A percentile compares a stretch with the other conserved stretches of the same genome.
Evolutionary conservation across 2,329 filamentous ascomycete species (phyloP).

Genomic region (Sclerotinia trifoliorum): DNA sequence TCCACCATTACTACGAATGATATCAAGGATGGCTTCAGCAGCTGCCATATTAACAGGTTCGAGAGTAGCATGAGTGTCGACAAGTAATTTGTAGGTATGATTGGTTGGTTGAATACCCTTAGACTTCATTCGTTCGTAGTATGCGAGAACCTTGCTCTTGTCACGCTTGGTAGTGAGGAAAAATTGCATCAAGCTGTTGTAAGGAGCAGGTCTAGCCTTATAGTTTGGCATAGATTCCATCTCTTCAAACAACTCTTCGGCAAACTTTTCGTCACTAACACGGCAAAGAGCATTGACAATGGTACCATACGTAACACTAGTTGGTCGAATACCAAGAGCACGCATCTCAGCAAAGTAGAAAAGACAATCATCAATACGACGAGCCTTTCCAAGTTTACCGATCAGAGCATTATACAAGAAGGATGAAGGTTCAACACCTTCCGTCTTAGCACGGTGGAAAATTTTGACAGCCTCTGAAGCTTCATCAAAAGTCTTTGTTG

Average conservation of each 20-base stretch:
- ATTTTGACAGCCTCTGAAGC: slow-evolving; percentile 96
- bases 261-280: slow-evolving; percentile 96
- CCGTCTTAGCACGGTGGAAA: slow-evolving; percentile 87
- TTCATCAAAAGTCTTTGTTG: slow-evolving; percentile 95
- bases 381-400: slow-evolving; percentile 95
- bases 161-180: slow-evolving; percentile 98
- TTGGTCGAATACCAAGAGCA: slow-evolving; percentile 85
- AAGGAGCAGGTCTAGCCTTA: slow-evolving; percentile 93
- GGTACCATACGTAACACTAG: slow-evolving; percentile 95
- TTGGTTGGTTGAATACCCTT: slow-evolving; percentile 86
- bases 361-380: slow-evolving; percentile 95
- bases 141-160: slow-evolving; percentile 86
- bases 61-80: slow-evolving; percentile 91
- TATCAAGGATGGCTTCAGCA: slow-evolving; percentile 77
- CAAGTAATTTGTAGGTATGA: slow-evolving; percentile 96
- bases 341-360: slow-evolving; percentile 99
- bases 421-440: slow-evolving; percentile 92
- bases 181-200: slow-evolving; percentile 99
- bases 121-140: slow-evolving; percentile 91
- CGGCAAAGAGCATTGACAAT: slow-evolving; percentile 97
- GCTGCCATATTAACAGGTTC: slow-evolving; percentile 87
- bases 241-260: slow-evolving; percentile 96
- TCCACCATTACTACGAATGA: slow-evolving; percentile 72
- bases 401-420: slow-evolving; percentile 99
- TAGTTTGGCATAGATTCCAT: slow-evolving; percentile 99